Conservation (phyloP, 2,329 filamentous ascomycete genomes). For the Aspergillus awamori region DNA sequence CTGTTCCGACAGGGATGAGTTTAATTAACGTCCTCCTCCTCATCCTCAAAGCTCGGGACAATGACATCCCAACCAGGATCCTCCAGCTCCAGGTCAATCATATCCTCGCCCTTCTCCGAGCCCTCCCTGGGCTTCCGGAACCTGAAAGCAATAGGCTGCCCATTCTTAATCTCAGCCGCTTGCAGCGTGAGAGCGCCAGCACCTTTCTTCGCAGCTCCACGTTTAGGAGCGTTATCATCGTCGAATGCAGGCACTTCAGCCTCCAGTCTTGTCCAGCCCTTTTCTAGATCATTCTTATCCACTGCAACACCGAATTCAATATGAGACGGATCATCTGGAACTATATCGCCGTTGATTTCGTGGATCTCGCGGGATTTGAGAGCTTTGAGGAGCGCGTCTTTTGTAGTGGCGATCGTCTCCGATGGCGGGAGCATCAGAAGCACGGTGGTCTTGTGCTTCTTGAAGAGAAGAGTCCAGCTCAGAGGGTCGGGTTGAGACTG, state of each 20-base stretch:
- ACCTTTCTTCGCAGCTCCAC: conserved; percentile 33
- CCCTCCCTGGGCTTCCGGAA: conserved; percentile 30
- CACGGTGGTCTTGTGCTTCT: conserved; percentile 71
- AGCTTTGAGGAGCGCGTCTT: conserved; percentile 60
- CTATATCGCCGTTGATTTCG: conserved; percentile 40
- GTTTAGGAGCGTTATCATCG: conserved; percentile 29
- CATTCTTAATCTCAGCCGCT: conserved; percentile 33
- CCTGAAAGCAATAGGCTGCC: conserved; percentile 39
- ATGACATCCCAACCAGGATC: conserved; percentile 43
- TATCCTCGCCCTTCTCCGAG: conserved; percentile 17
- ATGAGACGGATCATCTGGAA: conserved; percentile 44
- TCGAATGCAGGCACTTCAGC: conserved; percentile 32
- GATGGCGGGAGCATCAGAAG: conserved; percentile 66
- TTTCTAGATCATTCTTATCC: conserved; percentile 52
- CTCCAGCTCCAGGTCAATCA: conserved; percentile 32
- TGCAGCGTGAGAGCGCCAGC: conserved; percentile 28
- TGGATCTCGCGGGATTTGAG: conserved; percentile 51
- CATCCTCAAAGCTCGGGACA: conserved; percentile 39
- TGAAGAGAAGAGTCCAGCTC: conserved; percentile 70
- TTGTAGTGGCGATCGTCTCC: conserved; percentile 60
- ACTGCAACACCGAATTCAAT: conserved; percentile 53
- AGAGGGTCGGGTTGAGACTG: conserved; percentile 44
- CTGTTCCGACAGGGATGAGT: neutral
- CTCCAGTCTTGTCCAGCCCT: conserved; percentile 53
- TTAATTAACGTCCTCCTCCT: conserved; percentile 28